Percentiles rank a stretch among this genome's conserved stretches.
These are phyloP conservation scores for Fusarium secorum DNA, from an alignment of 2,329 filamentous ascomycete genomes.

Conservation along the genomic window DNA sequence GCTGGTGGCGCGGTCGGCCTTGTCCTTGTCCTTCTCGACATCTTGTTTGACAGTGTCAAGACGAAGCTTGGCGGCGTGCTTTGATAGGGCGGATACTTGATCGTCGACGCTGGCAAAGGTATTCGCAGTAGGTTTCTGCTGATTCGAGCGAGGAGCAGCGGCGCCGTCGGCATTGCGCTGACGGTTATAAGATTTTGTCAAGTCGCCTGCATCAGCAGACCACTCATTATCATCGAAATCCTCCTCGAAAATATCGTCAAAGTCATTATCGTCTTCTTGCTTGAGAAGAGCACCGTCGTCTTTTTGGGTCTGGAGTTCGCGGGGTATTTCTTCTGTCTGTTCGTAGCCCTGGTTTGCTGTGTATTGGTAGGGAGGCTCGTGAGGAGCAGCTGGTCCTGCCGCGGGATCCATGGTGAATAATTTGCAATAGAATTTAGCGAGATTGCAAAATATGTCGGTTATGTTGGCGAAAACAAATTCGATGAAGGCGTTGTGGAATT, in stretches of 20 bases:
- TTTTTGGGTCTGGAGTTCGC: conserved; percentile 43
- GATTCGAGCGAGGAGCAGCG: conserved; percentile 74
- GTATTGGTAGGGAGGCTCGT: conserved; percentile 56
- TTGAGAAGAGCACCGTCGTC: conserved; percentile 36
- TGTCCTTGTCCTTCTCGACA: conserved; percentile 74
- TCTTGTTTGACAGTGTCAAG: conserved; percentile 70
- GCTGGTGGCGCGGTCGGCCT: conserved; percentile 89
- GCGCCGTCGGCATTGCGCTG: conserved; percentile 68
- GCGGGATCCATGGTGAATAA: conserved; percentile 24
- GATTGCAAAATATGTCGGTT: background rate
- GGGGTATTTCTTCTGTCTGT: conserved; percentile 47
- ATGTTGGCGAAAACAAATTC: background rate
- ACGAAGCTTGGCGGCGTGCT: conserved; percentile 85
- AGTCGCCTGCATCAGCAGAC: conserved; percentile 68
- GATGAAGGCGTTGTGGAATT: conserved; percentile 30
- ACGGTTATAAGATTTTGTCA: conserved; percentile 89
- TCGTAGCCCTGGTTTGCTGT: conserved; percentile 55
- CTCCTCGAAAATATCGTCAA: conserved; percentile 47
- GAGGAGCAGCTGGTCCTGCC: conserved; percentile 49
- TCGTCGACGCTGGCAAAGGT: conserved; percentile 83
- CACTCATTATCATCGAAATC: conserved; percentile 72
- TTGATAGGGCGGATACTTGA: conserved; percentile 83
- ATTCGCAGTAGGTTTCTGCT: conserved; percentile 81
- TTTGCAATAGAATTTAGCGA: background rate
- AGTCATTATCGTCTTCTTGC: conserved; percentile 37